phyloP scores from a whole-genome alignment of 163 green algal genomes.

The Volvox carteri region DNA sequence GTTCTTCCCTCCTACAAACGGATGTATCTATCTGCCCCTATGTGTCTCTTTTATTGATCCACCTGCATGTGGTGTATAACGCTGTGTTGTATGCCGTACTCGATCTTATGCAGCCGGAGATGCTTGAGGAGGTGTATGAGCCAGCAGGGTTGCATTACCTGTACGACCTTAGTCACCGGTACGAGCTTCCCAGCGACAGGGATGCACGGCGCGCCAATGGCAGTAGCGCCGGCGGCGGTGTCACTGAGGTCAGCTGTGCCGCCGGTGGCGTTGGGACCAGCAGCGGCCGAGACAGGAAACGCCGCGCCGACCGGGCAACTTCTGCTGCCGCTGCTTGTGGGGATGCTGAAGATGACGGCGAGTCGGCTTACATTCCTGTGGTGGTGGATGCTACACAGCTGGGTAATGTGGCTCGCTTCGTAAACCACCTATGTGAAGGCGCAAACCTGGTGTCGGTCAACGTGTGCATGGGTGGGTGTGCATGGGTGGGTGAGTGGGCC shows the following conservation, averaged over 20 bases:
- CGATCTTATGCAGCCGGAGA: not conserved
- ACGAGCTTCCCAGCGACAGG: constrained; percentile 39
- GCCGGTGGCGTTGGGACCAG: not conserved
- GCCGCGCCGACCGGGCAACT: not conserved
- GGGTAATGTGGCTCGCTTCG: constrained; percentile 81
- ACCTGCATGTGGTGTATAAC: not conserved
- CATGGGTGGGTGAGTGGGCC: not conserved
- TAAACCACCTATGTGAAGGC: constrained; percentile 83
- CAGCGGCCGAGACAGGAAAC: not conserved
- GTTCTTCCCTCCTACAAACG: not conserved
- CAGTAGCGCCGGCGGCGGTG: not conserved
- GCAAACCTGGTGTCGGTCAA: constrained; percentile 72
- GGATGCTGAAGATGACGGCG: no score
- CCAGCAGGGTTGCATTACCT: constrained; percentile 8
- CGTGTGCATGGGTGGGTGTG: constrained; percentile 24
- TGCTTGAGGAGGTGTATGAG: not conserved
- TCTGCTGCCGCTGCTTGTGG: no score
- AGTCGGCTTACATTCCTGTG: not conserved
- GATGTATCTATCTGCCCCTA: not conserved
- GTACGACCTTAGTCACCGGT: constrained; percentile 14
- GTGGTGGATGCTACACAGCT: constrained; percentile 76
- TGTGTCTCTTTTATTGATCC: not conserved
- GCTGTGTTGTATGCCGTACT: no score
- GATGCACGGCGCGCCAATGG: constrained; percentile 45
- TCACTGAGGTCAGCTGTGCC: no score